Base-by-base conservation (phyloP, 768 basidiomycete genomes). In the Agaricus blazei region DNA sequence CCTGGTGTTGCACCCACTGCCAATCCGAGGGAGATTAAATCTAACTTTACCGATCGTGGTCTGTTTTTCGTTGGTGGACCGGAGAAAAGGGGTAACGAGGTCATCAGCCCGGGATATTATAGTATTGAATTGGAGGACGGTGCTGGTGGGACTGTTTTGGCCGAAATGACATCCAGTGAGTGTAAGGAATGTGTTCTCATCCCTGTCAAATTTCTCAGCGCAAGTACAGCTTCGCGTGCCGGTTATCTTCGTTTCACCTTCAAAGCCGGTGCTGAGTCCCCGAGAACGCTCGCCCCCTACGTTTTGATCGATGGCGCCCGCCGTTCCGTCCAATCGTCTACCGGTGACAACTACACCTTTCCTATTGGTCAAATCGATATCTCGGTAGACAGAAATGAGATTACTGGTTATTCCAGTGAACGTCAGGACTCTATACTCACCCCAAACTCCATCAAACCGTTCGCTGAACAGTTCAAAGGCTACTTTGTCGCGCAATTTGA, bases 191-290 rank as follows among this genome's bases (percentile, higher is more conserved):
- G 23, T 37, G n/a, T 6, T 41, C 48, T 26, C 42, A 31, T 51
- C 24, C 24, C 19, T 19, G 15, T 41, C n/a, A 42, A 4, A n/a
- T 19, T 14, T 11, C 6, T n/a, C 5, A 38, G 47, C n/a, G 9
- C 1, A 24, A 28, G 40, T 38, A 11, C 59, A 89, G 87, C 87
- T 5, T 89, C 88, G 4, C 79, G 85, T 7, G 86, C 87, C 3
- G 88, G 86, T 0, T 86, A 90, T 65, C 72, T 90, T 1, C 78
- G 84, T 3, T 89, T 89, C 67, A 84, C 83, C 0, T 90, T 88
- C 69, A 67, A 64, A 9, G 49, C 54, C 53, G 73, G 7, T 52
- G 59, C 5, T 15, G 63, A 49, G 34, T 64, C 42, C 36, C 61
- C 52, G 53, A 59, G 5, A 11, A 28, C 34, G 19, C 48, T 47